These are phyloP conservation scores for Hippophae rhamnoides DNA, from an alignment of 306 rosid species.

Conservation along the genomic window DNA sequence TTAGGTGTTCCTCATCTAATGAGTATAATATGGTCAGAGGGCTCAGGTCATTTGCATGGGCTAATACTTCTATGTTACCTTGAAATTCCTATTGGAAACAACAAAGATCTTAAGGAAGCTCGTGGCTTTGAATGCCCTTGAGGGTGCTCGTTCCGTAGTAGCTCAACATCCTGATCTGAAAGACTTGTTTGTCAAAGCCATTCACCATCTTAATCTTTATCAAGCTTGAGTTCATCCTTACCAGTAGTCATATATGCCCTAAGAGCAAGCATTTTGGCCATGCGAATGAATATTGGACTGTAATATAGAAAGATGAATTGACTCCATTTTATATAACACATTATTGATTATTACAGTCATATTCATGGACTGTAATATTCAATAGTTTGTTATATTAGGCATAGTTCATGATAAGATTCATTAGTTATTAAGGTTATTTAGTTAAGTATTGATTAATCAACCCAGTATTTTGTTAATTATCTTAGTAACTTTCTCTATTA, in stretches of 20 bases:
- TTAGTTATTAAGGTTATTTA: not conserved
- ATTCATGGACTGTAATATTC: not conserved
- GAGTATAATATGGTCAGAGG: constrained; percentile 39
- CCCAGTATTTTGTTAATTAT: not conserved
- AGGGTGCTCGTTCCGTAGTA: constrained; percentile 51
- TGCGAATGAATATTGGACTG: constrained; percentile 30
- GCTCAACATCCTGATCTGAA: constrained; percentile 53
- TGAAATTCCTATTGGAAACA: constrained; percentile 60
- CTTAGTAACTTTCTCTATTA: no score
- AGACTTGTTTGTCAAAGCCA: constrained; percentile 47
- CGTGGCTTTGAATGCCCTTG: constrained; percentile 49
- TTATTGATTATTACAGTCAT: no score
- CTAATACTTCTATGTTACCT: constrained; percentile 55
- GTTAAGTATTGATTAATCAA: constrained; percentile 1
- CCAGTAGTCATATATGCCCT: constrained; percentile 39
- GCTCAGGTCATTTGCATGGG: constrained; percentile 37
- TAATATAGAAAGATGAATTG: constrained; percentile 11
- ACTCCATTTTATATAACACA: no score
- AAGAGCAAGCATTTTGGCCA: constrained; percentile 17
- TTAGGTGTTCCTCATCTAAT: constrained; percentile 55
- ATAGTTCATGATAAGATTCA: not conserved
- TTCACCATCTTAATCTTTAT: constrained; percentile 71
- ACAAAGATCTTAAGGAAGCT: constrained; percentile 68
- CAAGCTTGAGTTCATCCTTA: constrained; percentile 76
- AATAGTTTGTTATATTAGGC: not conserved